Conservation (phyloP, 2,329 filamentous ascomycete genomes). For the Aspergillus puulaauensis region DNA sequence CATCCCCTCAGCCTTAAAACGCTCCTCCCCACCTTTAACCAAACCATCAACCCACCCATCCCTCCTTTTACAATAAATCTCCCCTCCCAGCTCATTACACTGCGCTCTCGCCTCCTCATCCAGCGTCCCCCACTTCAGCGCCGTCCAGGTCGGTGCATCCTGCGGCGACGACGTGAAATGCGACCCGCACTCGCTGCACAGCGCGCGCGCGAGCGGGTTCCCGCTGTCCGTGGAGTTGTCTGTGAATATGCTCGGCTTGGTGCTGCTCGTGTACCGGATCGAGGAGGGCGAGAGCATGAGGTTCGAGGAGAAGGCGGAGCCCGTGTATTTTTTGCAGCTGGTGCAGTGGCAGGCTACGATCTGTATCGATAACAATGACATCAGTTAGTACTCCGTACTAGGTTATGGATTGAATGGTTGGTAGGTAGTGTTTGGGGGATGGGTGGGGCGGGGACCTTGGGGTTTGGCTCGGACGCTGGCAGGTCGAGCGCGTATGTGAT, state of each 20-base stretch:
- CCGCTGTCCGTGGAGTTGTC: constrained; percentile 15
- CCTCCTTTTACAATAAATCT: constrained; percentile 23
- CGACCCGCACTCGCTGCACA: constrained; percentile 25
- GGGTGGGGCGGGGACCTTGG: constrained; percentile 16
- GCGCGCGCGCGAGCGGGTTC: constrained; percentile 12
- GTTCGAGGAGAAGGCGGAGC: constrained; percentile 25
- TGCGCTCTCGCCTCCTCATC: constrained; percentile 17
- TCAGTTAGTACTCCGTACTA: not conserved
- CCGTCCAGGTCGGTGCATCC: constrained; percentile 6
- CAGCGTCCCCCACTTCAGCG: constrained; percentile 24
- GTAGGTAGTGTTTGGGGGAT: no score
- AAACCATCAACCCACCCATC: constrained; percentile 22
- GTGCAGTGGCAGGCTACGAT: constrained; percentile 25
- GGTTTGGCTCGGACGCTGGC: constrained; percentile 11
- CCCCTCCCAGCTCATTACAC: constrained; percentile 13
- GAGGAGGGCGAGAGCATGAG: constrained; percentile 16
- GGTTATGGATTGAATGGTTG: not conserved
- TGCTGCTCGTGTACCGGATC: constrained; percentile 19
- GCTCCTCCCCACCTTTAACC: not conserved
- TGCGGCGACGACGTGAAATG: constrained; percentile 19
- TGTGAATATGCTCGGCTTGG: constrained; percentile 19
- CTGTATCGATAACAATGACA: constrained; percentile 1
- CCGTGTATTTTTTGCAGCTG: constrained; percentile 27
- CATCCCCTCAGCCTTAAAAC: constrained; percentile 8
- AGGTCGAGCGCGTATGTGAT: constrained; percentile 16